A percentile compares a stretch with the other conserved stretches of the same genome.
These are phyloP conservation scores for Chaetomium cochliodes DNA, from an alignment of 495 filamentous ascomycete species.

Conservation along the genomic window DNA sequence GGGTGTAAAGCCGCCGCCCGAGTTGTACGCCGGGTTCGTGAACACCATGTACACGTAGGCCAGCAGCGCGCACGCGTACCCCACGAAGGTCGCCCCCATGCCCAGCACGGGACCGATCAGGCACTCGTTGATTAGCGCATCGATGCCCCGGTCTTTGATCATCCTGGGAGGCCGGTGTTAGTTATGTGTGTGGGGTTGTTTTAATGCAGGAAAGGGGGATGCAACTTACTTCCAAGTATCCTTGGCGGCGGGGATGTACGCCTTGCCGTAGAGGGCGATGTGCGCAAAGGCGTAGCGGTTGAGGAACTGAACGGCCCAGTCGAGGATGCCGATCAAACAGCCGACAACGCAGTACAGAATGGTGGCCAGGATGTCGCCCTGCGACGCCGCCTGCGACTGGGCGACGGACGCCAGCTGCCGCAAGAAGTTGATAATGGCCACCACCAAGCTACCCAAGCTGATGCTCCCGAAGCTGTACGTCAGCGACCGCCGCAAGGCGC, in stretches of 20 bases:
- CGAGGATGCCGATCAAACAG: slow-evolving; percentile 72
- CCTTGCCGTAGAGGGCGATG: slow-evolving; percentile 87
- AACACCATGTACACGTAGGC: slow-evolving; percentile 77
- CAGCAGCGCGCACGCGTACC: slow-evolving; percentile 75
- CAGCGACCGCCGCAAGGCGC: slow-evolving; percentile 70
- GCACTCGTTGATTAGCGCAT: slow-evolving; percentile 86
- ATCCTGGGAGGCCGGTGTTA: slow-evolving; percentile 47
- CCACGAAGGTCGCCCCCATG: slow-evolving; percentile 81
- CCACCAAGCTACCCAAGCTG: slow-evolving; percentile 76
- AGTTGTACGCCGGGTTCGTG: slow-evolving; percentile 77
- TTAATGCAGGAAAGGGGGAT: slow-evolving; percentile 16
- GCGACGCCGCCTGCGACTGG: slow-evolving; percentile 57
- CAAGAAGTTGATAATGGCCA: slow-evolving; percentile 83
- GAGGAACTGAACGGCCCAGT: slow-evolving; percentile 80
- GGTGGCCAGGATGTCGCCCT: slow-evolving; percentile 67
- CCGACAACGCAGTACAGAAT: slow-evolving; percentile 69
- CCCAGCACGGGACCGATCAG: slow-evolving; percentile 87
- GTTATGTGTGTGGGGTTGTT: not conserved
- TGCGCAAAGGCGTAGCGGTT: slow-evolving; percentile 87
- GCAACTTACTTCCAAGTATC: slow-evolving; percentile 67
- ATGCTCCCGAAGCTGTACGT: slow-evolving; percentile 94
- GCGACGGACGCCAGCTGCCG: slow-evolving; percentile 74
- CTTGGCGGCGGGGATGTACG: slow-evolving; percentile 80
- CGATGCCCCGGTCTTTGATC: slow-evolving; percentile 88
- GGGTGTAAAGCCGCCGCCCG: slow-evolving; percentile 54